Base-by-base conservation (phyloP, 1,139 yeast species). In the Blastobotrys ciferrii region DNA sequence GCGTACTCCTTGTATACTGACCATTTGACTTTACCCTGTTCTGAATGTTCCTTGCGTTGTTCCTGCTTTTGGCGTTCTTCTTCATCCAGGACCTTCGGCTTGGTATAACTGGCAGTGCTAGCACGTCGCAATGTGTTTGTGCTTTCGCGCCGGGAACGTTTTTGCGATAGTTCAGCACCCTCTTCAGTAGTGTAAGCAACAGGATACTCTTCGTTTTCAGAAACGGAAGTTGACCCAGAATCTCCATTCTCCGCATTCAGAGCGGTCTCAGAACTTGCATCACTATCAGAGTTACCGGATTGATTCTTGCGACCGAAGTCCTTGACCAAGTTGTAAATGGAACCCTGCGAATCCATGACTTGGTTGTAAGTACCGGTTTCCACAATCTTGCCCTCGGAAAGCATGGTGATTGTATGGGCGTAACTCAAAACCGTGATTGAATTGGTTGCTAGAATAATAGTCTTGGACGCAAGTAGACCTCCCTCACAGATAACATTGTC, bases 1-100 rank as follows among this genome's bases (percentile, higher is more conserved):
- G 95, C 95, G 63, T 94, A 92, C 54, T 81, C 87, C 53, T 70
- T 60, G 67, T 92, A 92, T 39, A 94, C 91, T 33, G 77, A 75
- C 95, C 96, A 87, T 63, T 87, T 86, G 47, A 92, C 98, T 63
- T 88, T 82, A 54, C 98, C 99, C 66, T 88, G 94, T 69, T 92
- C 96, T 53, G 85, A 78, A 57, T 82, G 91, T 68, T 94, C 98
- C 51, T 65, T 64, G 35, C 53, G 46, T 46, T 58, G 62, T 32
- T 61, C 60, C 14, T 65, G 58, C 33, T 58, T 58, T 19, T 64
- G 60, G 35, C 57, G 57, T 39, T 55, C 58, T 19, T 54, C 61
- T 37, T 59, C 64, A 31, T 65, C 69, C 33, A 62, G 61, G 28
- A 62, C 56, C 1, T 72, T 58, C 2, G 79, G 68, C 23, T 59